Evolutionary conservation across 805 yeast species (phyloP).

Genomic region (Hanseniaspora nectarophila): DNA sequence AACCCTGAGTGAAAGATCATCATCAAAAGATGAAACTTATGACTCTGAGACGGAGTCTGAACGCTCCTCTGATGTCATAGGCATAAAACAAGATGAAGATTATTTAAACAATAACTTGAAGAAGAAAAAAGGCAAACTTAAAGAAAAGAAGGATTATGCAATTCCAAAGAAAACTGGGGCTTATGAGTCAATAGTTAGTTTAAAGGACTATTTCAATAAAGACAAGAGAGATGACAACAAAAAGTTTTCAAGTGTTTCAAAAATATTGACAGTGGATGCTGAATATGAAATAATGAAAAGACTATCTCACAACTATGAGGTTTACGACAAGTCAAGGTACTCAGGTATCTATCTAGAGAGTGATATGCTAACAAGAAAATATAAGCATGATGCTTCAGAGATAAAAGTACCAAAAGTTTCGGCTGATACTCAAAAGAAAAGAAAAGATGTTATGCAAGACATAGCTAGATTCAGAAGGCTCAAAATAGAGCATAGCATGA

Average conservation of each 20-base stretch:
- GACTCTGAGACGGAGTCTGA: background rate
- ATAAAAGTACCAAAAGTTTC: background rate
- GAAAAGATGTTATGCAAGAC: slow-evolving; percentile 6
- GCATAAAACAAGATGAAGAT: background rate
- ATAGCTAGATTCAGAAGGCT: slow-evolving; percentile 2
- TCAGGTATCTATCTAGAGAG: background rate
- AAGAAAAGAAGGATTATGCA: background rate
- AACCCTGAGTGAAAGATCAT: background rate
- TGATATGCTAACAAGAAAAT: background rate
- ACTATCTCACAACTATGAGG: slow-evolving; percentile 9
- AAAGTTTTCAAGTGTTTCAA: background rate
- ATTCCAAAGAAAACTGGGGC: background rate
- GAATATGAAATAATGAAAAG: slow-evolving; percentile 1
- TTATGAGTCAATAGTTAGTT: background rate
- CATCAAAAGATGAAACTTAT: background rate
- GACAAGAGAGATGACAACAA: background rate
- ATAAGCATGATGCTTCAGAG: too few relatives aligned
- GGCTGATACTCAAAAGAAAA: background rate
- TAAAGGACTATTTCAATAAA: background rate
- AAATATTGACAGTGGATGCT: background rate
- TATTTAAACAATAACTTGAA: too few relatives aligned
- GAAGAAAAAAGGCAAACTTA: background rate
- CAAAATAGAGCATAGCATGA: background rate
- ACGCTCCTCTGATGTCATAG: background rate
- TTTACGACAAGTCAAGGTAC: background rate